A percentile compares a stretch with the other conserved stretches of the same genome.
Conservation (phyloP, 73 alveolate species). For the Durusdinium trenchii region DNA sequence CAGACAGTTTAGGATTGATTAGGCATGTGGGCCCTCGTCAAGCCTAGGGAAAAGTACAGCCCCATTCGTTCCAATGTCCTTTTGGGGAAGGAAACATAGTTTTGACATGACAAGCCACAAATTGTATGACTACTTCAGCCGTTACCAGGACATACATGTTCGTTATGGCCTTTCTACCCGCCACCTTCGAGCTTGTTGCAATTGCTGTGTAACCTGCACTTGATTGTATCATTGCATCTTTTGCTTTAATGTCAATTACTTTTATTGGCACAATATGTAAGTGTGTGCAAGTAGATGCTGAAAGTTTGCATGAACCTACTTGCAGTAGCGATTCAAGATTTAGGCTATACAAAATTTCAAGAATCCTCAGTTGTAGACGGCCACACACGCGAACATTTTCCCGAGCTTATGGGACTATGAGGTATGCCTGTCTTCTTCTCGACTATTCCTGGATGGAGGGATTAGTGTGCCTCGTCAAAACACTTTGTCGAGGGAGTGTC, state of each 20-base stretch:
- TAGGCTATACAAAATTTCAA: neutral
- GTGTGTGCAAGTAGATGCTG: neutral
- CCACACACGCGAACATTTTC: neutral
- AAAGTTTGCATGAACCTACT: neutral
- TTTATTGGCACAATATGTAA: neutral
- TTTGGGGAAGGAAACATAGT: no score
- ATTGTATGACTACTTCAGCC: neutral
- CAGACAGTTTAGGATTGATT: no score
- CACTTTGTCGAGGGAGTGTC: neutral
- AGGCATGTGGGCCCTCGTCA: no score
- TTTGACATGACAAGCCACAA: no score
- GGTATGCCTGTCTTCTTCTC: slow-evolving; percentile 48
- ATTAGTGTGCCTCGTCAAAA: slow-evolving; percentile 46
- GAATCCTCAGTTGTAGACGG: neutral
- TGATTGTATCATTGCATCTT: no score
- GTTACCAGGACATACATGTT: slow-evolving; percentile 61
- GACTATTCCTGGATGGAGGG: slow-evolving; percentile 73
- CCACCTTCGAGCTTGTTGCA: slow-evolving; percentile 71
- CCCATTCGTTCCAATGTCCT: no score
- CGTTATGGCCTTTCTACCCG: slow-evolving; percentile 89
- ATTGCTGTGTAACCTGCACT: slow-evolving; percentile 1
- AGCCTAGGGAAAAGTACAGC: no score
- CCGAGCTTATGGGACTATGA: neutral
- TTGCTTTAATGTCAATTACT: neutral
- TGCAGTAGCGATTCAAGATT: neutral